These are phyloP conservation scores for Murraya koenigii DNA, from an alignment of 345 rosid species.

Conservation along the genomic window DNA sequence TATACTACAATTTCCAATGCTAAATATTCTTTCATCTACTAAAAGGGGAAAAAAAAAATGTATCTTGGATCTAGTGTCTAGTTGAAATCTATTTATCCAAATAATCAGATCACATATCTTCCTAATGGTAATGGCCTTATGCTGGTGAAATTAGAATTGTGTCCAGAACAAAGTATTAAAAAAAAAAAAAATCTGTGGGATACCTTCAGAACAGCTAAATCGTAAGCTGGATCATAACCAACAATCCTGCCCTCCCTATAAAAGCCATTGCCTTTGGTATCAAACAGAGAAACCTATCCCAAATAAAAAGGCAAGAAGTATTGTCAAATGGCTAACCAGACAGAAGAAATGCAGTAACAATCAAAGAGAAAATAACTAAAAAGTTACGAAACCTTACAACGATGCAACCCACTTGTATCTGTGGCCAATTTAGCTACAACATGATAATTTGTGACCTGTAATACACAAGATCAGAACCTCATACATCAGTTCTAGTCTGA, in stretches of 20 bases:
- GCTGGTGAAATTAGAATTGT: background rate
- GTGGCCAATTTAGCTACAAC: slow-evolving; percentile 78
- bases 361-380: background rate
- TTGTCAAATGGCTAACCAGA: background rate
- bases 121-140: background rate
- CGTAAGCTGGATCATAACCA: slow-evolving; percentile 77
- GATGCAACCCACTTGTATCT: slow-evolving; percentile 62
- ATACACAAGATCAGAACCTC: slow-evolving; percentile 7
- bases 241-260: slow-evolving; percentile 59
- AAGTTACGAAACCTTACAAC: slow-evolving; percentile 67
- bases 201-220: slow-evolving; percentile 86
- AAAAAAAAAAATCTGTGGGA: background rate
- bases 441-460: slow-evolving; percentile 85
- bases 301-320: background rate
- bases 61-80: background rate
- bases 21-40: background rate
- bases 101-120: background rate
- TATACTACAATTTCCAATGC: background rate
- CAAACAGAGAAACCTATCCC: slow-evolving; percentile 60
- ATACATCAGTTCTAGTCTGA: background rate
- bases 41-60: background rate
- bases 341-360: background rate
- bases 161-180: background rate
- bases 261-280: slow-evolving; percentile 62
- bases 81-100: background rate